These are phyloP conservation scores for Hypoxylon fragiforme DNA, from an alignment of 495 filamentous ascomycete species.

Conservation along the genomic window DNA sequence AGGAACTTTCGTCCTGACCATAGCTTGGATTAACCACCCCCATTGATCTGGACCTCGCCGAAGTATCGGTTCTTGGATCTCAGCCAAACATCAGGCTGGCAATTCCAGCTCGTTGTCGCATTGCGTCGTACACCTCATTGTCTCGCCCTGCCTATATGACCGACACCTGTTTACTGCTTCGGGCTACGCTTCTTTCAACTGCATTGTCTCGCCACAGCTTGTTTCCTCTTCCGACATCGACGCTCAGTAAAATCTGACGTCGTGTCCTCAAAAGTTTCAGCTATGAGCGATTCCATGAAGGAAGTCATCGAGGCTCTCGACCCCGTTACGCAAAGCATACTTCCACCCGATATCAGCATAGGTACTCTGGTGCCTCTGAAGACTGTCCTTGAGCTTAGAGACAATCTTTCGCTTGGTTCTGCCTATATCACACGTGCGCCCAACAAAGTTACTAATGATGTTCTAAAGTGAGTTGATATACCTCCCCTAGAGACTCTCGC, in stretches of 20 bases:
- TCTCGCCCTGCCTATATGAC: background rate
- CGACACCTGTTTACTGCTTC: too few species aligned
- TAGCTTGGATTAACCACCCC: conserved; percentile 14
- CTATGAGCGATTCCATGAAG: conserved; percentile 40
- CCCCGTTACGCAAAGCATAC: conserved; percentile 33
- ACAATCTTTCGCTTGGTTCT: conserved; percentile 49
- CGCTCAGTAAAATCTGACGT: conserved; percentile 15
- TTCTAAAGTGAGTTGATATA: conserved; percentile 51
- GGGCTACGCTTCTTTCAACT: too few species aligned
- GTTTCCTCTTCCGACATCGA: background rate
- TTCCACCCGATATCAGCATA: conserved; percentile 29
- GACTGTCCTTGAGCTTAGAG: conserved; percentile 56
- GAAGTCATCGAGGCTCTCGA: conserved; percentile 40
- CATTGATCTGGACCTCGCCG: conserved; percentile 6
- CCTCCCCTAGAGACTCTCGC: background rate
- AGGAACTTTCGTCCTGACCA: background rate
- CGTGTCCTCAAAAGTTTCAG: conserved; percentile 28
- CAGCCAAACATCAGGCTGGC: too few species aligned
- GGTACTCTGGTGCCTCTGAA: conserved; percentile 56
- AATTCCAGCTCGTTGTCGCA: too few species aligned
- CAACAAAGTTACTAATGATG: conserved; percentile 53
- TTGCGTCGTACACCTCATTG: too few species aligned
- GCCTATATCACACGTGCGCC: conserved; percentile 59
- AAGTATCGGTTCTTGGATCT: conserved; percentile 7
- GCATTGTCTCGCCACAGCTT: background rate